A percentile compares a stretch with the other conserved stretches of the same genome.
Conservation (phyloP, 2,329 filamentous ascomycete genomes). For the Sporothrix curviconia region DNA sequence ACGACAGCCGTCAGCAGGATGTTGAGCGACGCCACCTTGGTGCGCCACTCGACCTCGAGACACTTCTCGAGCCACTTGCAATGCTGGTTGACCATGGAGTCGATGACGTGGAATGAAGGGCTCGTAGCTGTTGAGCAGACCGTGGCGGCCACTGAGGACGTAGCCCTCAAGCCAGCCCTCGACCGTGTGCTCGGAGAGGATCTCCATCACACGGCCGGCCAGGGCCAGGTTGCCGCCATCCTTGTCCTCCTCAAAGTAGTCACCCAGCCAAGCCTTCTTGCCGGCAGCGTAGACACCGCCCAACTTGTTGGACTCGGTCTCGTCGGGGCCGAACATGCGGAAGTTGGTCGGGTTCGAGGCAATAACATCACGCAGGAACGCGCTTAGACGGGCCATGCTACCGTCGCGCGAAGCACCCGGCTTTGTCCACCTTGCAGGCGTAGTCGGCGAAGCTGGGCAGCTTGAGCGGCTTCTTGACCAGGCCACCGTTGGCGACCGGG, state of each 20-base stretch:
- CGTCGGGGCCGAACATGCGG: conserved; percentile 71
- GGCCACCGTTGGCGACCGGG: conserved; percentile 65
- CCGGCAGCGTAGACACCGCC: conserved; percentile 62
- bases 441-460: conserved; percentile 67
- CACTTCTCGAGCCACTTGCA: conserved; percentile 83
- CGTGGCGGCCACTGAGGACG: conserved; percentile 66
- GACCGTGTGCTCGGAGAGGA: conserved; percentile 73
- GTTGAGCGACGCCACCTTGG: conserved; percentile 67
- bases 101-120: conserved; percentile 77
- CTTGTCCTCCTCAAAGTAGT: conserved; percentile 68
- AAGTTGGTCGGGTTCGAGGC: conserved; percentile 60
- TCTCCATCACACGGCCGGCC: conserved; percentile 72
- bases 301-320: conserved; percentile 78
- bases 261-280: conserved; percentile 75
- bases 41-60: conserved; percentile 71
- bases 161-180: conserved; percentile 80
- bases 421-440: conserved; percentile 53
- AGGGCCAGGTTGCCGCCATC: conserved; percentile 67
- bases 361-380: conserved; percentile 62
- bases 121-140: conserved; percentile 74
- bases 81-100: conserved; percentile 79
- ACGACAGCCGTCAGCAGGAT: conserved; percentile 73
- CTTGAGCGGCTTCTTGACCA: conserved; percentile 58
- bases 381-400: conserved; percentile 65
- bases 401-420: conserved; percentile 50